Base-by-base conservation (phyloP, 345 rosid species). In the Acer saccharum region DNA sequence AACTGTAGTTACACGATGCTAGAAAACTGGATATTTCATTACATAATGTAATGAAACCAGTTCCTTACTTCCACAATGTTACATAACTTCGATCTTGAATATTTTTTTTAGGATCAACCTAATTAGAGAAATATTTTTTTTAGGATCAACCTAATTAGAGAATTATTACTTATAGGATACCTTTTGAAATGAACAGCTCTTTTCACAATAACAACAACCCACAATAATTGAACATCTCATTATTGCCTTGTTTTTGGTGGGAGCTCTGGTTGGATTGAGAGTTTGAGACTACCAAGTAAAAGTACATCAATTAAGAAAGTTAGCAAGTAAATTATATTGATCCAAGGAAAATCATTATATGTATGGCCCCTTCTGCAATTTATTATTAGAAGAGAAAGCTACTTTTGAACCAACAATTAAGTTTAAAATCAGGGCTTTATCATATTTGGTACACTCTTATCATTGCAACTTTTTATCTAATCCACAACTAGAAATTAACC, bases 321-420 rank as follows among this genome's bases (percentile, higher is more conserved):
- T 12, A 57, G 55, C 1, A 39, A 74, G 63, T 74, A 64, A 65
- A 17, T 35, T 50, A 0, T 50, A 50, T 11, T 64, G 73, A 20
- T 62, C 13, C 18, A 68, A 69, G 74, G 43, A 64, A 64, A 63
- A 63, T 73, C 68, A 63, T 62, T 62, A 43, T 54, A 54, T 29
- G 54, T 44, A 52, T 10, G 68, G 16, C 67, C 67, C 39, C 39
- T 35, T 6, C 32, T 60, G 27, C 25, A 35, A 78, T 39, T 6
- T 55, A 18, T 46, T 3, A 41, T 23, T 63, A 32, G 13, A 43
- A 35, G 39, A 29, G 85, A 81, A 68, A 69, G 81, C 70, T 67
- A 62, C 23, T 29, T 71, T 48, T 65, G 57, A 84, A 69, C 83
- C 72, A 68, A 29, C 73, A 70, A 64, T 67, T 75, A 66, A 75